Percentiles rank a stretch among this genome's conserved stretches.
Conservation (phyloP, 345 rosid species). For the Hibiscus syriacus region DNA sequence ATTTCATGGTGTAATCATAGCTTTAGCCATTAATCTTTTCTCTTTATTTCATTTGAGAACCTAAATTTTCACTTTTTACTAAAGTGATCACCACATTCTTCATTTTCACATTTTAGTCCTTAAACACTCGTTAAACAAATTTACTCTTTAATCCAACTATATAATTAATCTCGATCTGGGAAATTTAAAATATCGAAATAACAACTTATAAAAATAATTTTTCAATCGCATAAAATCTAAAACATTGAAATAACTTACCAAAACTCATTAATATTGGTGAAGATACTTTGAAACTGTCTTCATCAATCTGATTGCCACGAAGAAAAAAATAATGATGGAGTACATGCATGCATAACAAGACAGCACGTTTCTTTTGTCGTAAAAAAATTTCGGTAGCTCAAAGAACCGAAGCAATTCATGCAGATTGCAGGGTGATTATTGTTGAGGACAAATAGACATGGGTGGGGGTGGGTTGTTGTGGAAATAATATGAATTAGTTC, state of each 20-base stretch:
- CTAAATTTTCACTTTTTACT: too few species aligned
- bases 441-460: neutral
- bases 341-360: neutral
- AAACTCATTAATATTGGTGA: neutral
- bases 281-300: neutral
- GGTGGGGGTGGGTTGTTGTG: neutral
- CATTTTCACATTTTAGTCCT: too few species aligned
- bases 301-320: neutral
- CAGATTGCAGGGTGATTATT: neutral
- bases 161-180: too few species aligned
- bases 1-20: too few species aligned
- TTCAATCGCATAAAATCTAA: neutral
- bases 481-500: too few species aligned
- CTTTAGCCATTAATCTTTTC: too few species aligned
- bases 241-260: neutral
- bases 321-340: neutral
- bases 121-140: too few species aligned
- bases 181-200: too few species aligned
- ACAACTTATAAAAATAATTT: too few species aligned
- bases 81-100: too few species aligned
- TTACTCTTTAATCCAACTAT: neutral
- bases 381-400: neutral
- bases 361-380: neutral
- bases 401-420: neutral
- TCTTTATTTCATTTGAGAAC: too few species aligned